These are phyloP conservation scores for Anthoceros angustus DNA, from an alignment of 225 moss, liverwort and hornwort genomes.

Conservation along the genomic window DNA sequence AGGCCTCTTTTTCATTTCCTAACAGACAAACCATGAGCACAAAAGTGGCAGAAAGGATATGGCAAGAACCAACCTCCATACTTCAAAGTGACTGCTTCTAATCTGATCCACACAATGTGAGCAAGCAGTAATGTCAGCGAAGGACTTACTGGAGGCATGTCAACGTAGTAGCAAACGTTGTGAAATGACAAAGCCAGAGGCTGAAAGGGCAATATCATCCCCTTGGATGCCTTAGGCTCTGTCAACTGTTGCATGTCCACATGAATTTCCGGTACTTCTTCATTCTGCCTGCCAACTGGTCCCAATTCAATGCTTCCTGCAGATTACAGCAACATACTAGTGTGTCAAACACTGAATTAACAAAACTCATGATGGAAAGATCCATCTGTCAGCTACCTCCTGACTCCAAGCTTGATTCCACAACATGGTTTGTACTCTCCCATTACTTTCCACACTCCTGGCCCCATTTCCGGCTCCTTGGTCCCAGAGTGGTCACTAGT, in stretches of 20 bases:
- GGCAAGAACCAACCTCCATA: not conserved
- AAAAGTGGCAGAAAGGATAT: not conserved
- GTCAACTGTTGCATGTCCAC: not conserved
- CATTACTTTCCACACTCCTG: not conserved
- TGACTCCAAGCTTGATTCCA: too few relatives aligned
- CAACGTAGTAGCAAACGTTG: slow-evolving; percentile 5
- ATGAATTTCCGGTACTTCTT: not conserved
- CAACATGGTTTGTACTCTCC: too few relatives aligned
- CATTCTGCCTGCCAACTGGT: not conserved
- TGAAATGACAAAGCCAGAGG: not conserved
- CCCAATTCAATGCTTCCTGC: not conserved
- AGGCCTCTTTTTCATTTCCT: slow-evolving; percentile 30
- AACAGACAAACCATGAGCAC: not conserved
- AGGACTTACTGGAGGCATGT: slow-evolving; percentile 1
- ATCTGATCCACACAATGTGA: not conserved
- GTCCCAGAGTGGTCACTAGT: not conserved
- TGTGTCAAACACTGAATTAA: not conserved
- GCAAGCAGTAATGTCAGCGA: not conserved
- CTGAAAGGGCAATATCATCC: not conserved
- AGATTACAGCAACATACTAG: not conserved
- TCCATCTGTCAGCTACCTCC: too few relatives aligned
- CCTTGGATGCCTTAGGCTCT: not conserved
- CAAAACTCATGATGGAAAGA: too few relatives aligned
- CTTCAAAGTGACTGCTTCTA: not conserved
- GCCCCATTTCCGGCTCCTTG: not conserved